phyloP scores from a whole-genome alignment of 2,329 filamentous ascomycete genomes.

The Endocalyx cinctus region DNA sequence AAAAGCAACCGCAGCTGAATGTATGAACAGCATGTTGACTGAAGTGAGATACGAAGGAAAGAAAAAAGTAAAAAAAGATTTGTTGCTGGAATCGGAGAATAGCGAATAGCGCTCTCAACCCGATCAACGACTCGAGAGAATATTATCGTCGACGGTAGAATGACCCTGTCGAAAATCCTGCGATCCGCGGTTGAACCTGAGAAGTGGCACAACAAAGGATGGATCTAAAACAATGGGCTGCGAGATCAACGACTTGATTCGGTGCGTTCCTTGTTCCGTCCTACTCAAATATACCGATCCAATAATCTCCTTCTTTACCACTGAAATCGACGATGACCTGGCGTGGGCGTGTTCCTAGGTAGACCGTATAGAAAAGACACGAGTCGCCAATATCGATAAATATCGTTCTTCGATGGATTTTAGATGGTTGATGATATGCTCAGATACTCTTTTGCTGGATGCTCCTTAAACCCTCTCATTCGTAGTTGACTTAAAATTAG shows the following conservation, averaged over 20 bases:
- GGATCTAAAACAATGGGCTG: slow-evolving; percentile 14
- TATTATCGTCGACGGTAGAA: slow-evolving; percentile 10
- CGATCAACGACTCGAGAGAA: slow-evolving; percentile 25
- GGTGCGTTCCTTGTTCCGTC: slow-evolving; percentile 11
- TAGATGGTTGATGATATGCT: too few relatives aligned
- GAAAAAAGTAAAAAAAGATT: slow-evolving; percentile 7
- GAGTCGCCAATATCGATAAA: neutral
- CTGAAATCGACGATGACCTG: slow-evolving; percentile 1
- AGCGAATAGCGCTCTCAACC: slow-evolving; percentile 17
- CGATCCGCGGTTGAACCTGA: slow-evolving; percentile 4
- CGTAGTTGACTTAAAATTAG: too few relatives aligned
- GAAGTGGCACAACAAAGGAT: slow-evolving; percentile 12
- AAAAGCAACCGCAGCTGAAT: slow-evolving; percentile 19
- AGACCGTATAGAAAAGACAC: neutral
- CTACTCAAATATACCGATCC: neutral
- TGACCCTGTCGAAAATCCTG: slow-evolving; percentile 3
- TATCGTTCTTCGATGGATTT: neutral
- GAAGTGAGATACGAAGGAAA: slow-evolving; percentile 1
- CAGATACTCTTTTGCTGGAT: too few relatives aligned
- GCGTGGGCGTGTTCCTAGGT: too few relatives aligned
- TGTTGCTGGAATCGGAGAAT: too few relatives aligned
- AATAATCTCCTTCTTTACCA: too few relatives aligned
- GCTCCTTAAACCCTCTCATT: too few relatives aligned
- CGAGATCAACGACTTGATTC: slow-evolving; percentile 12
- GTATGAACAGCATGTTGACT: slow-evolving; percentile 22